Evolutionary conservation across 495 filamentous ascomycete genomes (phyloP), one percentile per base, ranked within the genome.

Genomic region (Daldinia childiae): DNA sequence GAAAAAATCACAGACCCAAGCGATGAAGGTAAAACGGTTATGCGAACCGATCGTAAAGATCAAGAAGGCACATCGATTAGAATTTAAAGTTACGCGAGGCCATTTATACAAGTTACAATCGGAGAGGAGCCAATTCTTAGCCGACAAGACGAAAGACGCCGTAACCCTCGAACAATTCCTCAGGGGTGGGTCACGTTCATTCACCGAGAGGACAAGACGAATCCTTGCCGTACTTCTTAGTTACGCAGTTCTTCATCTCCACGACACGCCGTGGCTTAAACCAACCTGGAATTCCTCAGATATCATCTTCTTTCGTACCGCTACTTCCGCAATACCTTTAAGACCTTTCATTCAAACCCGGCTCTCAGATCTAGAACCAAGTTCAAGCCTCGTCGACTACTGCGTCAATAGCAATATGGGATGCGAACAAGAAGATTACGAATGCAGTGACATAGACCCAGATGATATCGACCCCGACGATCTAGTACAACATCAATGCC

Each of bases 211-310:
- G 48, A 52, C 48, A 27, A 52, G 26, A 52, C 48, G 48, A 52
- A 52, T 52, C 8, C 48, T 52, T 52, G 48, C 48, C 48, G 14
- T 52, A 24, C 26, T 52, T 24, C 48, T 52, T 12, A 52, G 48
- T 52, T 52, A 52, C 9, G 48, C 48, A 52, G 48, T 52, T 52
- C 48, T 52, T 52, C 48, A 52, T 52, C 48, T 52, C 27, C 48
- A 52, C 9, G 48, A 52, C 19, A 52, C 48, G 48, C 48, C 48
- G 27, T 52, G 48, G 48, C 48, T 52, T 1, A 52, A 52, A 52
- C 48, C 48, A 52, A 52, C 48, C 8, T 52, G 48, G 48, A 52
- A 52, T 24, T 52, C 48, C 6, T 52, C 48, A 52, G 48, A 52
- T 3, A 27, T 52, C 19, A 27, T 52, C 14, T 52, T 52, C 48